These are phyloP conservation scores for Lipomyces yamadae DNA, from an alignment of 805 yeast species.

Conservation along the genomic window DNA sequence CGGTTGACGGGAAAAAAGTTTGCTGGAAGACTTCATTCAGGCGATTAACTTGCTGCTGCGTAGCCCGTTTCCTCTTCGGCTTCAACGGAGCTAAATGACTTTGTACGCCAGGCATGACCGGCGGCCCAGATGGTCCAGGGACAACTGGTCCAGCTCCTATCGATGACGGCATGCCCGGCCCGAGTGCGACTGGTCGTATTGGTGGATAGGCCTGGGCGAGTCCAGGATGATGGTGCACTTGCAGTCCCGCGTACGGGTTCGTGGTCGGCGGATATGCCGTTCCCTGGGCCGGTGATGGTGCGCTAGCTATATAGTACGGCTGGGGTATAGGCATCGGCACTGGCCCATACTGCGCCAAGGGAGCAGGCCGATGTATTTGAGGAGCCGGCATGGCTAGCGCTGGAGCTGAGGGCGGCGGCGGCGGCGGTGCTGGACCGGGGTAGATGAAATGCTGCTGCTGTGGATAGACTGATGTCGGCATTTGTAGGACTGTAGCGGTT, in stretches of 20 bases:
- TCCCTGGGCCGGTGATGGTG: not conserved
- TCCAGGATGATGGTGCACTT: conserved; percentile 13
- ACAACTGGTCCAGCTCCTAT: not conserved
- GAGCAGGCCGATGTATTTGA: not conserved
- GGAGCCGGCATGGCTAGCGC: not conserved
- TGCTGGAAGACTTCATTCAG: conserved; percentile 72
- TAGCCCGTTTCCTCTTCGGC: conserved; percentile 69
- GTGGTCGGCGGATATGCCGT: not conserved
- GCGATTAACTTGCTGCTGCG: conserved; percentile 75
- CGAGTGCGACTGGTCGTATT: not conserved
- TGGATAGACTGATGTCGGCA: not conserved
- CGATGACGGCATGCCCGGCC: not conserved
- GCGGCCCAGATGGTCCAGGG: no score
- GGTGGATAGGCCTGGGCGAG: conserved; percentile 7
- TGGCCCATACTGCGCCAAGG: not conserved
- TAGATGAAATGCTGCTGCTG: not conserved
- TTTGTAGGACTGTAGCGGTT: conserved; percentile 3
- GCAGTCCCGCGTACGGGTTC: conserved; percentile 10
- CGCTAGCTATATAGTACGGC: not conserved
- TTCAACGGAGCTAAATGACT: conserved; percentile 38
- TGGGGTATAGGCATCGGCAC: not conserved
- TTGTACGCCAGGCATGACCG: conserved; percentile 8
- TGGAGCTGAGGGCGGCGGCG: not conserved
- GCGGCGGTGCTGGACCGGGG: not conserved
- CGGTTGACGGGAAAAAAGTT: conserved; percentile 79